Evolutionary conservation across 2,329 filamentous ascomycete genomes (phyloP), one percentile per base, ranked within the genome.

Genomic region (Paecilomyces niveus): DNA sequence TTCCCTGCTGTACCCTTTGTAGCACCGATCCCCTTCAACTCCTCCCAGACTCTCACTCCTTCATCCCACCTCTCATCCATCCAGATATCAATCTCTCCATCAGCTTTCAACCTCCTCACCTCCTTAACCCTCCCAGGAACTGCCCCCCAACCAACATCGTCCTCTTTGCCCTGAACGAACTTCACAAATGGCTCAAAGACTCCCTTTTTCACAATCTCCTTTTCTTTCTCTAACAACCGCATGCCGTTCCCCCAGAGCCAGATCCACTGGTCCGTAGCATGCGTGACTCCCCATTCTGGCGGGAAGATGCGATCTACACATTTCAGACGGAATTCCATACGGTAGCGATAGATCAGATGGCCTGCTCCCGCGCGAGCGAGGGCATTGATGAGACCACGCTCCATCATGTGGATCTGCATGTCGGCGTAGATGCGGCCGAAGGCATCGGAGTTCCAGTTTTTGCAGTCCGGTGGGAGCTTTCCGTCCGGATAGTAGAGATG

Each of bases 401-500:
- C 75, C 15, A 83, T 76, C 18, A 72, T 70, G 63, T 85, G 78
- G 8, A 85, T 79, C 64, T 85, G 82, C 60, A 83, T 78, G 57
- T 83, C 80, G 2, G 82, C 81, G 61, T 85, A 85, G 5, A 85
- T 72, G 13, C 72, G 72, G 0, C 82, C 82, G 65, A 83, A 85
- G 0, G 78, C 77, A 26, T 83, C 77, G 54, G 67, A 62, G 7
- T 56, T 32, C 82, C 82, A 85, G 63, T 78, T 70, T 39, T 70
- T 66, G 51, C 72, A 77, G 5, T 66, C 67, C 0, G 62, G 10
- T 0, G 80, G 79, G 0, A 83, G 64, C 3, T 68, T 61, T 1
- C 70, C 66, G 15, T 61, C 55, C 0, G 75, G 78, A 57, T 77
- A 82, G 65, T 81, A 80, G 15, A 78, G 63, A 0, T 65, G 59